Evolutionary conservation across 129 eudicot species (phyloP), one percentile per base, ranked within the genome.

Genomic region (Saposhnikovia divaricata): DNA sequence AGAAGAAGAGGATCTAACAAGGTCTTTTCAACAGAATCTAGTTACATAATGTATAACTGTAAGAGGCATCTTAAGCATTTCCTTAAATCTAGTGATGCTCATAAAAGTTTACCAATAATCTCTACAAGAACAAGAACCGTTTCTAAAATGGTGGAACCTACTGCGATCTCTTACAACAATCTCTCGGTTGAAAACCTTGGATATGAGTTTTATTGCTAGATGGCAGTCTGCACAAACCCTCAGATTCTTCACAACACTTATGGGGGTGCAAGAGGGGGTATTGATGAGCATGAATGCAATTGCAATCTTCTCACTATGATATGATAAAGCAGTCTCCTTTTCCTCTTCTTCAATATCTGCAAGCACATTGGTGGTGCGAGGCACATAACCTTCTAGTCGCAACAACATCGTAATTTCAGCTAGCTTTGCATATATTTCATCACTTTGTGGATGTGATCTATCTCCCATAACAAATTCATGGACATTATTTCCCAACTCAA

Each of bases 241-340:
- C 77, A 93, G 83, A 86, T 93, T 93, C 91, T 93, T 93, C 75
- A 93, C 88, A 19, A 93, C 87, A 51, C 89, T 89, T 28, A 93
- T 89, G 11, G 90, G 95, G 34, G 89, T 77, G 44, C 28, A 45
- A 74, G 77, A 14, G 4, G 91, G 85, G 4, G 97, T 89, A 69
- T 82, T 93, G 50, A 91, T 93, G 66, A 93, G 85, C 93, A 87
- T 89, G 82, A 93, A 93, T 23, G 98, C 97, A 9, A 93, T 83
- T n/a, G 98, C 98, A 82, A 93, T 93, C 89, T 93, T 93, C 83
- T 93, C 98, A 78, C 97, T 93, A 6, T 91, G 98, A 87, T 91
- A 91, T 51, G 89, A 77, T 80, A 93, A 78, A 79, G 97, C 98
- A 53, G 90, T 90, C 87, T 93, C 98, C 88, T 93, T 93, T 81